Percentiles rank a stretch among this genome's conserved stretches.
Evolutionary conservation across 2,329 filamentous ascomycete genomes (phyloP).

Genomic region (Sclerotinia subarctica): DNA sequence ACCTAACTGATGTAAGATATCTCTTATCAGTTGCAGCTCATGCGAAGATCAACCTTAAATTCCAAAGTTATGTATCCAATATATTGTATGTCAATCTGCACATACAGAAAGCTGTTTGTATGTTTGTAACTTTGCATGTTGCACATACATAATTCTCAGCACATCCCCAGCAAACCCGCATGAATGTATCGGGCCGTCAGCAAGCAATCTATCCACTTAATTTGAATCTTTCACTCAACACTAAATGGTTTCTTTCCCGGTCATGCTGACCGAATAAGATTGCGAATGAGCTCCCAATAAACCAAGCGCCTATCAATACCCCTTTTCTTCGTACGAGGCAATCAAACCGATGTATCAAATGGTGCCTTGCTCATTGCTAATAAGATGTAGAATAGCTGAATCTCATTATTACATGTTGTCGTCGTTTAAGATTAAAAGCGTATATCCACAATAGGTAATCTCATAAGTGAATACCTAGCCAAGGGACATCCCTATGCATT

Average conservation of each 20-base stretch:
- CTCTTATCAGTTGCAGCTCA: not conserved
- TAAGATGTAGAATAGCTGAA: too few species aligned
- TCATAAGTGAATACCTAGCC: not conserved
- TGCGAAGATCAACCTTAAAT: not conserved
- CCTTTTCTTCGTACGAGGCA: not conserved
- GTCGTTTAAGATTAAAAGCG: not conserved
- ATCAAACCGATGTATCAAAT: not conserved
- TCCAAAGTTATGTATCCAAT: not conserved
- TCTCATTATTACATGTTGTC: too few species aligned
- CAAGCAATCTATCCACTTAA: not conserved
- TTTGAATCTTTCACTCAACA: not conserved
- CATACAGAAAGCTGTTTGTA: not conserved
- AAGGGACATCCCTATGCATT: too few species aligned
- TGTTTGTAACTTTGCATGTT: too few species aligned
- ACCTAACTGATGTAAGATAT: not conserved
- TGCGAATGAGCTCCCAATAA: not conserved
- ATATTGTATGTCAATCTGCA: not conserved
- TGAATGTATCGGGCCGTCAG: not conserved
- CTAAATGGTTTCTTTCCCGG: too few species aligned
- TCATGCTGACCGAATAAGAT: not conserved
- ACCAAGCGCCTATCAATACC: not conserved
- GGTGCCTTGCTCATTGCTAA: not conserved
- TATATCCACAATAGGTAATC: not conserved
- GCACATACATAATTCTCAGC: too few species aligned
- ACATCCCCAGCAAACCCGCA: not conserved